Conservation (phyloP, 2,329 filamentous ascomycete species). For the Ophiostoma perfectum region DNA sequence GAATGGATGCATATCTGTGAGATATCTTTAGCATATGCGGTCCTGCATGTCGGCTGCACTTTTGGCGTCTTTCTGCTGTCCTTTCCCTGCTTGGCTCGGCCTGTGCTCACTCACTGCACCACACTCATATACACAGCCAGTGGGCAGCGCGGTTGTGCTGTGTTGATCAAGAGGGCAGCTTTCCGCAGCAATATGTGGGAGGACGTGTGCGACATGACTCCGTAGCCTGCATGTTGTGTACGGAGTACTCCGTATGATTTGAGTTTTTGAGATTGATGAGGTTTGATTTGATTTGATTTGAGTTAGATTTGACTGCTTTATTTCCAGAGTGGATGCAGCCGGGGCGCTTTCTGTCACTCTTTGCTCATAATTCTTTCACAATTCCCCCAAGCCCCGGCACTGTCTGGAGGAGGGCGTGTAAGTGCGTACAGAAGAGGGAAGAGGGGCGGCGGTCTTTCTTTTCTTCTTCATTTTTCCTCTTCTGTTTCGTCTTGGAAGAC, state of each 20-base stretch:
- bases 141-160: background rate
- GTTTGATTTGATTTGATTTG: background rate
- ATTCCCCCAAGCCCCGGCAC: background rate
- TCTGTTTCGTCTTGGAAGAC: background rate
- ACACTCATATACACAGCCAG: background rate
- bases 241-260: background rate
- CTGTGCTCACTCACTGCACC: background rate
- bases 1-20: background rate
- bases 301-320: background rate
- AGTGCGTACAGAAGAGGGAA: background rate
- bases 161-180: background rate
- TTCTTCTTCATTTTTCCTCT: slow-evolving; percentile 1
- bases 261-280: background rate
- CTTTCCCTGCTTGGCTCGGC: background rate
- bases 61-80: background rate
- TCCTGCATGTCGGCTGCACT: background rate
- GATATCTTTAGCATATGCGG: background rate
- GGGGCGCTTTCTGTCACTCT: background rate
- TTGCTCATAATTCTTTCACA: background rate
- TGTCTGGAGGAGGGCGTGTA: background rate
- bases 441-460: background rate
- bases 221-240: background rate
- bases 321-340: background rate
- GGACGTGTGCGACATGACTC: background rate
- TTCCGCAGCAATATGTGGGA: background rate